Evolutionary conservation across 108 stramenopile species (phyloP).

Genomic region (Epithemia pelagica): DNA sequence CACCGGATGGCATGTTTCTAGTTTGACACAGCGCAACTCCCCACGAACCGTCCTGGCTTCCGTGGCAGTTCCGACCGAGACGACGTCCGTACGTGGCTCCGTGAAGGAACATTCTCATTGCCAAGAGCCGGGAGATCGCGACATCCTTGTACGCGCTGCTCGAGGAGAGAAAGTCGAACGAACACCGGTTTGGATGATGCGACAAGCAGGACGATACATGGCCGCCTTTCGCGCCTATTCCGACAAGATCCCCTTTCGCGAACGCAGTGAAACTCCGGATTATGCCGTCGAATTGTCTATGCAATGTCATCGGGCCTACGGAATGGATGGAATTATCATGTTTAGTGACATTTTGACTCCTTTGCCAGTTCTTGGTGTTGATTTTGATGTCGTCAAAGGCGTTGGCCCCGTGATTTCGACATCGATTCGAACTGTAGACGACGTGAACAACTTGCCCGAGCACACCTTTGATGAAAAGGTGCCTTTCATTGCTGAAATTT

Average conservation of each 20-base stretch:
- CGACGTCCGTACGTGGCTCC: slow-evolving; percentile 4
- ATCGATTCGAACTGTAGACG: slow-evolving; percentile 44
- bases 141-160: slow-evolving; percentile 92
- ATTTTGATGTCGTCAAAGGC: slow-evolving; percentile 93
- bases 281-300: slow-evolving; percentile 92
- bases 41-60: no score
- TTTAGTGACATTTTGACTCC: slow-evolving; percentile 98
- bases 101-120: slow-evolving; percentile 34
- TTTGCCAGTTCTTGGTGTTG: slow-evolving; percentile 92
- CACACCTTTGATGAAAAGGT: slow-evolving; percentile 74
- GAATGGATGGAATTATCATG: slow-evolving; percentile 98
- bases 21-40: no score
- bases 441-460: slow-evolving; percentile 45
- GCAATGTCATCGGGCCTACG: slow-evolving; percentile 91
- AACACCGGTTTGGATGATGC: slow-evolving; percentile 98
- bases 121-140: slow-evolving; percentile 64
- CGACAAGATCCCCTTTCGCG: slow-evolving; percentile 85
- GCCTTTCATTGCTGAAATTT: slow-evolving; percentile 89
- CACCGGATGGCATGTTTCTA: no score
- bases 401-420: slow-evolving; percentile 90
- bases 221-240: slow-evolving; percentile 93
- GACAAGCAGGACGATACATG: slow-evolving; percentile 99
- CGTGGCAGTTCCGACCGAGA: slow-evolving; percentile 7
- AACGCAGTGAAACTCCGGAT: slow-evolving; percentile 90
- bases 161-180: slow-evolving; percentile 89